Base-by-base conservation (phyloP, 257 asterid species). In the Solanum chiquidenum region DNA sequence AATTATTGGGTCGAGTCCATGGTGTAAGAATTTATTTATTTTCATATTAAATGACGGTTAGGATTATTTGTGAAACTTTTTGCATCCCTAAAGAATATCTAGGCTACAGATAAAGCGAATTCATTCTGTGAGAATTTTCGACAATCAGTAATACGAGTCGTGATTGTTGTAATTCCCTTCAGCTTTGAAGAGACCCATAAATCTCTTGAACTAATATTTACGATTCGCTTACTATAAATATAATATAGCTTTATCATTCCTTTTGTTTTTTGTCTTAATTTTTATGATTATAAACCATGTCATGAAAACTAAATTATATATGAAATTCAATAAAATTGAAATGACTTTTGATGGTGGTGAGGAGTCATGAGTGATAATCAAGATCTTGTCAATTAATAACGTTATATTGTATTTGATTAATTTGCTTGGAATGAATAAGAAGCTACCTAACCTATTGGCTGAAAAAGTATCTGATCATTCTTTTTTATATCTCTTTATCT, bases 131-230 rank as follows among this genome's bases (percentile, higher is more conserved):
- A 16, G 4, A 2, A 16, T 52, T 52, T 52, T 16, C 10, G n/a
- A 52, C 23, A 18, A 52, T 52, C 23, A 7, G 23, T 52, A 9
- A 52, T 0, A 3, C 3, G 1, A 18, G 0, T 52, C 4, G 9
- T 6, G 7, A 52, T 52, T 52, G n/a, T 1, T 52, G 2, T 0
- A 16, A 52, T 52, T 3, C 0, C 0, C n/a, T 52, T 52, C 1
- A 0, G 0, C 4, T 52, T 16, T 13, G 0, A 6, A 6, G 0
- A 52, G 18, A 52, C 0, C 0, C 4, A 0, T 6, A 14, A 52
- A 16, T 52, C 4, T 52, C 62, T 0, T 0, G 3, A 52, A 6
- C 0, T 16, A 7, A 1, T 52, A 52, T 18, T 52, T 52, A 52
- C 0, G 4, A 52, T 16, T 52, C n/a, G 6, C 6, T 18, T 18